Percentiles rank a stretch among this genome's conserved stretches.
Evolutionary conservation across 768 basidiomycete genomes (phyloP).

Genomic region (Tubosaeta sp.): DNA sequence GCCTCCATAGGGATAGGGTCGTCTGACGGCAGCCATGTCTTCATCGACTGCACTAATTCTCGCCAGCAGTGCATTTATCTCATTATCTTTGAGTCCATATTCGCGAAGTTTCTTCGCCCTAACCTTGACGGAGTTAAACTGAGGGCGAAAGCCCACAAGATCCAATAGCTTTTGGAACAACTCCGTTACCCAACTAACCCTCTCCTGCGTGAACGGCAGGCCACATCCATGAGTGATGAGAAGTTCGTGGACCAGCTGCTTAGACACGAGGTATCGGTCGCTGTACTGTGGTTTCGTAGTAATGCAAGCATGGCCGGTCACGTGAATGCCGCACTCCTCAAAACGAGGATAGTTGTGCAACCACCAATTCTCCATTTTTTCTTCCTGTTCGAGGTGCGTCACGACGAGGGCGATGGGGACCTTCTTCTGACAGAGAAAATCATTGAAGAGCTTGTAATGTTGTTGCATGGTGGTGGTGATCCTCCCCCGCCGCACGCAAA

Average conservation of each 20-base stretch:
- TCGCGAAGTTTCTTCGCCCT: conserved; percentile 24
- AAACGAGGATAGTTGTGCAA: conserved; percentile 21
- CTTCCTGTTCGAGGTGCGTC: conserved; percentile 34
- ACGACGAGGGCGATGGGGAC: conserved; percentile 31
- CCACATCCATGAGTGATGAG: conserved; percentile 16
- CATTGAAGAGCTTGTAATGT: conserved; percentile 32
- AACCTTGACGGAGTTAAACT: conserved; percentile 17
- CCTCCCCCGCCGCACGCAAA: conserved; percentile 33
- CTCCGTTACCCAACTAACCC: conserved; percentile 22
- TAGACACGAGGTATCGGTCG: conserved; percentile 23
- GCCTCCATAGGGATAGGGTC: not conserved
- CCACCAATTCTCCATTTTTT: conserved; percentile 37
- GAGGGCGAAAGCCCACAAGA: conserved; percentile 19
- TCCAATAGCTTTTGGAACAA: conserved; percentile 24
- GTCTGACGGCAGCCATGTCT: conserved; percentile 12
- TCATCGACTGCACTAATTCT: conserved; percentile 22
- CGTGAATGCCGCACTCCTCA: conserved; percentile 16
- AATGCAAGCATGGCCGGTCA: conserved; percentile 30
- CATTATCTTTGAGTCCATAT: conserved; percentile 23
- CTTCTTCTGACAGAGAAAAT: conserved; percentile 31
- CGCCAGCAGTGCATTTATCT: conserved; percentile 15
- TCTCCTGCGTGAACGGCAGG: conserved; percentile 19
- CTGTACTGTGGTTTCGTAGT: conserved; percentile 30
- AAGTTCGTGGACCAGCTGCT: conserved; percentile 20
- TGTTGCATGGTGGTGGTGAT: conserved; percentile 26